phyloP scores from a whole-genome alignment of 2,329 filamentous ascomycete genomes.

The Aspergillus awamori region DNA sequence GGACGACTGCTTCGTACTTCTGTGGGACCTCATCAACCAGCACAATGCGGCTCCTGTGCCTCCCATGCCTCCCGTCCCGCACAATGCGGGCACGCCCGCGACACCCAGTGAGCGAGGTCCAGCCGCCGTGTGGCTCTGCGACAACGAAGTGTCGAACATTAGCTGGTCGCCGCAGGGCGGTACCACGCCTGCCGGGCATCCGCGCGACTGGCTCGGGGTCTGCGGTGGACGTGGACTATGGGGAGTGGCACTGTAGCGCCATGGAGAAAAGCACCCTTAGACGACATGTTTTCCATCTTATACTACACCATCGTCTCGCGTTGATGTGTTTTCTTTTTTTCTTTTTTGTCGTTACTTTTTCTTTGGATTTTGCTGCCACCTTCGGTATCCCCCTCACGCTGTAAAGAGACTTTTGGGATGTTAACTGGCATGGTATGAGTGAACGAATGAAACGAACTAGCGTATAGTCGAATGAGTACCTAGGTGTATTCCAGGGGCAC shows the following conservation, averaged over 20 bases:
- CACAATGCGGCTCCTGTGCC: conserved; percentile 53
- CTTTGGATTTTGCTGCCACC: neutral
- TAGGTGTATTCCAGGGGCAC: neutral
- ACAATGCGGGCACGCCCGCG: conserved; percentile 28
- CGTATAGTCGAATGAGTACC: neutral
- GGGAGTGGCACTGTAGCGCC: conserved; percentile 44
- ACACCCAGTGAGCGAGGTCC: conserved; percentile 48
- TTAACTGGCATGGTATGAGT: conserved; percentile 32
- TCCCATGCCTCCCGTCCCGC: conserved; percentile 44
- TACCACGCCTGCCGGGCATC: conserved; percentile 36
- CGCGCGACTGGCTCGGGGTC: conserved; percentile 49
- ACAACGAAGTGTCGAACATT: conserved; percentile 52
- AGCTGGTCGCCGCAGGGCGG: conserved; percentile 50
- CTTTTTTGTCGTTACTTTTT: conserved; percentile 14
- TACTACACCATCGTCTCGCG: neutral
- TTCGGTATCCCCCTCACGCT: conserved; percentile 10
- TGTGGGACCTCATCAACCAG: conserved; percentile 88
- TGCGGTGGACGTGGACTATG: conserved; percentile 51
- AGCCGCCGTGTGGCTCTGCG: conserved; percentile 50
- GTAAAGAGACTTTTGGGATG: conserved; percentile 17
- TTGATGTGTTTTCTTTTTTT: conserved; percentile 6
- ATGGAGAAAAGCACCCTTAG: conserved; percentile 16
- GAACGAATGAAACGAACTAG: conserved; percentile 34
- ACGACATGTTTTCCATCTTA: conserved; percentile 5
- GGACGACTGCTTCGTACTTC: conserved; percentile 86